Conservation (phyloP, 805 yeast genomes). For the Zygosaccharomyces siamensis region DNA sequence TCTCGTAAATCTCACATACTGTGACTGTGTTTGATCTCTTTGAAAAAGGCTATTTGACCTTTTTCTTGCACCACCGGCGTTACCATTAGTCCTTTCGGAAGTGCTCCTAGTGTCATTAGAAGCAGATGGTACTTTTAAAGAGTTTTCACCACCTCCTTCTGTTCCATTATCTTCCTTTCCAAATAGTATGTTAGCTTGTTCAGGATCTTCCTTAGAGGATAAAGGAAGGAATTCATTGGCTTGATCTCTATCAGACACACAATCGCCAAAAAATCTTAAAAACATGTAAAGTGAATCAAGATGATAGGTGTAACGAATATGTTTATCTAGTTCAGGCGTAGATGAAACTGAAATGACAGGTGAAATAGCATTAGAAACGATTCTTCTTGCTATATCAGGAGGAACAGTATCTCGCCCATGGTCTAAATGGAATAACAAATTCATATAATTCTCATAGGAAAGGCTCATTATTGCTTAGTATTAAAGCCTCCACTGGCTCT, state of each 20-base stretch:
- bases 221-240: constrained; percentile 17
- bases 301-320: constrained; percentile 23
- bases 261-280: constrained; percentile 33
- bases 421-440: constrained; percentile 28
- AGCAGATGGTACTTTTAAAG: neutral
- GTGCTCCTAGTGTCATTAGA: constrained; percentile 2
- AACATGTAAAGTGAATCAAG: constrained; percentile 32
- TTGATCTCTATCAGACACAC: constrained; percentile 34
- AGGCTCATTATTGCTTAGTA: constrained; percentile 10
- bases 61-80: constrained; percentile 17
- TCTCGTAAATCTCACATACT: constrained; percentile 48
- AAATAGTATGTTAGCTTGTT: neutral
- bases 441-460: constrained; percentile 32
- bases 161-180: neutral
- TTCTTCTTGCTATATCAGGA: constrained; percentile 30
- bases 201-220: neutral
- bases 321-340: constrained; percentile 28
- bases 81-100: neutral
- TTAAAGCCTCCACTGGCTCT: constrained; percentile 2
- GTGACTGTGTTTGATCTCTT: constrained; percentile 32
- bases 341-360: constrained; percentile 34
- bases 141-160: neutral
- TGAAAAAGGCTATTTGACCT: constrained; percentile 33
- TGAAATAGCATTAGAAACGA: constrained; percentile 32
- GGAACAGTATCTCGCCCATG: constrained; percentile 28